Conservation (phyloP, 73 alveolate species). For the Paramecium primaurelia region DNA sequence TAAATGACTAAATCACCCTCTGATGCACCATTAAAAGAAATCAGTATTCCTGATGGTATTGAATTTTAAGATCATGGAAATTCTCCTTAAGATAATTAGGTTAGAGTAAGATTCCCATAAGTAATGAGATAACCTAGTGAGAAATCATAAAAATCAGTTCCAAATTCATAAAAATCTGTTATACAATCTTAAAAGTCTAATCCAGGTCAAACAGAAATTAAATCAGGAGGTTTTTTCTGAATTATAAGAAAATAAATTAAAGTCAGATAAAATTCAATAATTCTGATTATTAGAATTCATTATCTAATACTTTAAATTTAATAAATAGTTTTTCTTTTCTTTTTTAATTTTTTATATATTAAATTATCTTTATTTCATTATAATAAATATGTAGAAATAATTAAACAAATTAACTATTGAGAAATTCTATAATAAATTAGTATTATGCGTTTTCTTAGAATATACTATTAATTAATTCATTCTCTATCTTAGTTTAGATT, state of each 20-base stretch:
- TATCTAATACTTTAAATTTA: background rate
- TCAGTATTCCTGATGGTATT: constrained; percentile 1
- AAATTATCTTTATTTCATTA: background rate
- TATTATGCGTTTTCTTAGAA: background rate
- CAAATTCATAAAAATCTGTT: background rate
- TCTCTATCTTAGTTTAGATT: background rate
- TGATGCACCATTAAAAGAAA: background rate
- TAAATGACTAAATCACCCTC: background rate
- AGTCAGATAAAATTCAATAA: background rate
- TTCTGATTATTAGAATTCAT: background rate
- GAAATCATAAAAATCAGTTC: background rate
- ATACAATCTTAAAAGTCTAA: background rate
- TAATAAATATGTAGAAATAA: background rate
- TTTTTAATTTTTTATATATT: background rate
- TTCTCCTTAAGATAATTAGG: background rate
- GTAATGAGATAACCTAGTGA: background rate
- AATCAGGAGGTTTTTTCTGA: constrained; percentile 9
- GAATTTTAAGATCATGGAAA: background rate
- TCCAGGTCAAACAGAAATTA: background rate
- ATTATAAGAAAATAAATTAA: background rate
- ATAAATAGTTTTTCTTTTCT: background rate
- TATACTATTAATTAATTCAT: no score
- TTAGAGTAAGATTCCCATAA: background rate
- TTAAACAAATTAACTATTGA: background rate
- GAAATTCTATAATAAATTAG: no score